Conservation (phyloP, 1,284 basidiomycete genomes). For the Cutaneotrichosporon sp. region DNA sequence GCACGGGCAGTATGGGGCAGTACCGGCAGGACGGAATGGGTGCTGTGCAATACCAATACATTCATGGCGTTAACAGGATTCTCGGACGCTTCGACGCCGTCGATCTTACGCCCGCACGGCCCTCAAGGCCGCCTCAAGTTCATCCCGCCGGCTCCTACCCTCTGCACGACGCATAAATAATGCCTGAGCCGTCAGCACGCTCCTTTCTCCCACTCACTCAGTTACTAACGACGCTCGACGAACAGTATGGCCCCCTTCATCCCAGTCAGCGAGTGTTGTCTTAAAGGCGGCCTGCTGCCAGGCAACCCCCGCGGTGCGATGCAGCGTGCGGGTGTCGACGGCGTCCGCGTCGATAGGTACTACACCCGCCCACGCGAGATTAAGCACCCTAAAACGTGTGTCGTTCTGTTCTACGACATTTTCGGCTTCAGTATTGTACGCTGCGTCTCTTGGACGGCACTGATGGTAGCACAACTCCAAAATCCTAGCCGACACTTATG, state of each 20-base stretch:
- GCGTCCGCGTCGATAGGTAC: conserved; percentile 27
- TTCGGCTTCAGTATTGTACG: conserved; percentile 56
- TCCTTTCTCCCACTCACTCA: neutral
- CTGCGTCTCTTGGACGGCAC: neutral
- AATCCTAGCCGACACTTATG: conserved; percentile 60
- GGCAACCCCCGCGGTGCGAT: conserved; percentile 27
- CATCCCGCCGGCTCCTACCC: too few relatives aligned
- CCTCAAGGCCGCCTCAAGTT: too few relatives aligned
- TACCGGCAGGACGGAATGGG: too few relatives aligned
- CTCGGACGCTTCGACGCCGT: too few relatives aligned
- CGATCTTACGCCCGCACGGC: too few relatives aligned
- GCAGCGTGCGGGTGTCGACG: conserved; percentile 8
- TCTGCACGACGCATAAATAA: too few relatives aligned
- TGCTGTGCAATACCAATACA: too few relatives aligned
- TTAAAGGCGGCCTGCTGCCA: conserved; percentile 21
- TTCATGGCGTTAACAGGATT: too few relatives aligned
- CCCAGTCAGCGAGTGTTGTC: conserved; percentile 27
- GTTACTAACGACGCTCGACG: neutral
- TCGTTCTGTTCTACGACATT: conserved; percentile 59
- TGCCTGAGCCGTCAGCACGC: too few relatives aligned
- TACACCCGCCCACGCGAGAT: conserved; percentile 29
- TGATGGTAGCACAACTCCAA: conserved; percentile 53
- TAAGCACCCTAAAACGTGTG: conserved; percentile 40
- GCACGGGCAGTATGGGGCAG: too few relatives aligned
- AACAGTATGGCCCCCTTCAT: conserved; percentile 17